Evolutionary conservation across 352 stramenopile genomes (phyloP).

Genomic region (Thalassiosira pacifica): DNA sequence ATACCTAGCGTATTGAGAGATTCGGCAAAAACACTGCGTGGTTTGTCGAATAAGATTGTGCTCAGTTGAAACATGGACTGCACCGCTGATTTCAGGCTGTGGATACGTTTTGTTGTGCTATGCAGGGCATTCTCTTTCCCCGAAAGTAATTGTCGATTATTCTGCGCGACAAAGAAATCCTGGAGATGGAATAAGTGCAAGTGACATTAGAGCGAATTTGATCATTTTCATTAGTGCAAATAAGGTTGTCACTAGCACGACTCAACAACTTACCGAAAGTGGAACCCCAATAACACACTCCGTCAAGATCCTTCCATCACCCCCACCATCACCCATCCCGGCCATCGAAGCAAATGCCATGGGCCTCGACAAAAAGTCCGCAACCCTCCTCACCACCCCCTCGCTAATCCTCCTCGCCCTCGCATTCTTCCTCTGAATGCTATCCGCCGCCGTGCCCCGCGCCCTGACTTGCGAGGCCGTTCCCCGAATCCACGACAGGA

Average conservation of each 20-base stretch:
- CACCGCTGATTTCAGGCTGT: slow-evolving; percentile 44
- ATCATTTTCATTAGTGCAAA: neutral
- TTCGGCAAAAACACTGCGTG: slow-evolving; percentile 33
- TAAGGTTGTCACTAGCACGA: neutral
- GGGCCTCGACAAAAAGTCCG: slow-evolving; percentile 44
- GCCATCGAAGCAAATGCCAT: slow-evolving; percentile 27
- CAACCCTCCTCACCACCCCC: slow-evolving; percentile 64
- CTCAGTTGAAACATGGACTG: slow-evolving; percentile 41
- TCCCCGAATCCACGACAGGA: slow-evolving; percentile 74
- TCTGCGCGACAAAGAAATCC: slow-evolving; percentile 42
- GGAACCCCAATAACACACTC: slow-evolving; percentile 61
- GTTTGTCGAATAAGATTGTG: slow-evolving; percentile 53
- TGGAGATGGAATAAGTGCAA: neutral
- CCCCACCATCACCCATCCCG: neutral
- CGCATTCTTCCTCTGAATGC: slow-evolving; percentile 75
- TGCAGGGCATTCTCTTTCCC: slow-evolving; percentile 3
- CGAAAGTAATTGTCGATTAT: slow-evolving; percentile 6
- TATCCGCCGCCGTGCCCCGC: slow-evolving; percentile 71
- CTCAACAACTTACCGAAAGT: slow-evolving; percentile 47
- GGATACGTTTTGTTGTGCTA: slow-evolving; percentile 9
- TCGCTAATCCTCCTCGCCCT: slow-evolving; percentile 72
- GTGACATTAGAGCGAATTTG: neutral
- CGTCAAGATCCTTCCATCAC: slow-evolving; percentile 34
- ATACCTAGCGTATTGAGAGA: slow-evolving; percentile 43
- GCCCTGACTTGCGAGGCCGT: slow-evolving; percentile 76